Evolutionary conservation across 345 rosid genomes (phyloP).

Genomic region (Cardamine occulta): DNA sequence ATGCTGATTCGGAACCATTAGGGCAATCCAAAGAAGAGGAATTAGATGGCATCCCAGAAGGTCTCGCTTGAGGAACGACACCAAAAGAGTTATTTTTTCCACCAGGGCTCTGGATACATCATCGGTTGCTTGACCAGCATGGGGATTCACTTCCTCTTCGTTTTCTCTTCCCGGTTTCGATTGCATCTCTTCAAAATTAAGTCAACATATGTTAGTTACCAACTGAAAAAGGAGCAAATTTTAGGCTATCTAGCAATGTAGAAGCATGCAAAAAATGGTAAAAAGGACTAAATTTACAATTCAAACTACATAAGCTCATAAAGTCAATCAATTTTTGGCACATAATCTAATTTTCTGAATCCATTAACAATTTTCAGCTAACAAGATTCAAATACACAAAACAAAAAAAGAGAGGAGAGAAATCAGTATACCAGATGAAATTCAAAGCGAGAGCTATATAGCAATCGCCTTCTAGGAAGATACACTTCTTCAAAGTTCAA

Average conservation of each 20-base stretch:
- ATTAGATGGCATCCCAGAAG: conserved; percentile 55
- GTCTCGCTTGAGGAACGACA: conserved; percentile 49
- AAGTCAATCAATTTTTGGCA: neutral
- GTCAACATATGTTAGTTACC: conserved; percentile 23
- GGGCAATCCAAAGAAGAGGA: conserved; percentile 65
- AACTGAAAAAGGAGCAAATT: neutral
- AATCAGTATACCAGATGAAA: conserved; percentile 19
- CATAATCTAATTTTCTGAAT: neutral
- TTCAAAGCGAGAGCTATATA: conserved; percentile 9
- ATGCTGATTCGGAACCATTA: conserved; percentile 64
- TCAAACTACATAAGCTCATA: neutral
- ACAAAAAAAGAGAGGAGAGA: too few relatives aligned
- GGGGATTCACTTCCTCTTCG: conserved; percentile 54
- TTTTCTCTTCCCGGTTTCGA: conserved; percentile 58
- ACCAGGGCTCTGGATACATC: conserved; percentile 77
- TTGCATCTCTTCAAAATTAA: conserved; percentile 60
- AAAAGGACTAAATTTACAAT: neutral
- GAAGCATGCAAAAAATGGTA: conserved; percentile 1
- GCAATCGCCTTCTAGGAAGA: conserved; percentile 11
- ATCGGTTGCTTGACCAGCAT: conserved; percentile 47
- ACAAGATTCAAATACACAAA: neutral
- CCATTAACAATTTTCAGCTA: neutral
- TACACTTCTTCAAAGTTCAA: conserved; percentile 12
- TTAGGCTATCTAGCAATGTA: conserved; percentile 4
- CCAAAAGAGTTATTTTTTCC: conserved; percentile 63